Conservation (phyloP, 2,329 filamentous ascomycete species). For the Xylaria multiplex region DNA sequence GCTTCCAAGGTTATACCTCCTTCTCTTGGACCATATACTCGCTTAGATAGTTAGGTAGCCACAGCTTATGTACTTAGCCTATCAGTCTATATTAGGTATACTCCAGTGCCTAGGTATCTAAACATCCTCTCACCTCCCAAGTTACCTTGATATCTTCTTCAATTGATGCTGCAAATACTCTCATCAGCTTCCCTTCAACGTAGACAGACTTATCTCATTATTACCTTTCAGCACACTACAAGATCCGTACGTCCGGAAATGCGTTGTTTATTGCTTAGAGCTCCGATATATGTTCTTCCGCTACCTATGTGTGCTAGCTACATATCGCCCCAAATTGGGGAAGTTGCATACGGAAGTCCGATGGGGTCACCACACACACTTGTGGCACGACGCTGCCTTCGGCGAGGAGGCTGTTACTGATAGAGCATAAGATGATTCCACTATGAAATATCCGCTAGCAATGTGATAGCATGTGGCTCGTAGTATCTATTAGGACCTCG, state of each 20-base stretch:
- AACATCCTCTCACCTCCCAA: no score
- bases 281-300: background rate
- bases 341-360: conserved; percentile 34
- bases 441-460: background rate
- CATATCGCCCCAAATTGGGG: conserved; percentile 4
- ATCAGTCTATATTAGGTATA: no score
- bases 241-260: background rate
- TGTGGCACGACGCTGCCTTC: background rate
- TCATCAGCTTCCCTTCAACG: background rate
- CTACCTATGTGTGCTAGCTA: background rate
- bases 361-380: conserved; percentile 23
- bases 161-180: background rate
- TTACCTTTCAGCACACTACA: background rate
- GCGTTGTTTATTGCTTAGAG: background rate
- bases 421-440: background rate
- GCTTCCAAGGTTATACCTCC: no score
- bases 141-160: background rate
- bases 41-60: no score
- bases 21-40: no score
- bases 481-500: background rate
- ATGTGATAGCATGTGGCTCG: background rate
- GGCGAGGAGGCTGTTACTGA: background rate
- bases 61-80: no score
- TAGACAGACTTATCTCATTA: background rate
- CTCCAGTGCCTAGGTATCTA: background rate